A percentile compares a stretch with the other conserved stretches of the same genome.
Conservation (phyloP, 1,139 yeast genomes). For the Candida pseudoviswanathii region DNA sequence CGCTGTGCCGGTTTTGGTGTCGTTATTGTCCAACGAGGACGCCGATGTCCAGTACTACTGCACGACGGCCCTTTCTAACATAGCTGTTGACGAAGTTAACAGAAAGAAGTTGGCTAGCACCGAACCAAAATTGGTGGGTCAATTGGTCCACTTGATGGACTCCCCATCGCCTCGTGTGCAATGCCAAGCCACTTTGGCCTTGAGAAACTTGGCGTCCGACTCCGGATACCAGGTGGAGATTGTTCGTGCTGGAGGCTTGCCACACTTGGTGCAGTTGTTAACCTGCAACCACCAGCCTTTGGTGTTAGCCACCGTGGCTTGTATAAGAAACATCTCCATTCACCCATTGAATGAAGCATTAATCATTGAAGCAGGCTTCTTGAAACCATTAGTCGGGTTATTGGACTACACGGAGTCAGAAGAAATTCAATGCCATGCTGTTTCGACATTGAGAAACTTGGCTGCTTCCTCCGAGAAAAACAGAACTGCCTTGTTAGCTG, state of each 20-base stretch:
- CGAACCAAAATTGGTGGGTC: constrained; percentile 90
- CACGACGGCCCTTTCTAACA: constrained; percentile 94
- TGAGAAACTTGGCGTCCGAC: constrained; percentile 94
- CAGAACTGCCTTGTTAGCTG: constrained; percentile 86
- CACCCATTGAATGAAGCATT: constrained; percentile 95
- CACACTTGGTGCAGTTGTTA: constrained; percentile 83
- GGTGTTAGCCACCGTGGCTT: constrained; percentile 95
- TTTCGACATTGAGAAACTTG: constrained; percentile 89
- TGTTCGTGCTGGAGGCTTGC: constrained; percentile 93
- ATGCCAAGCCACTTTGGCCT: constrained; percentile 96
- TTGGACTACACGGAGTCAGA: constrained; percentile 86
- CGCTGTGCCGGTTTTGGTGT: constrained; percentile 93
- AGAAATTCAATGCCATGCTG: constrained; percentile 97
- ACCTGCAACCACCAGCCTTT: constrained; percentile 91
- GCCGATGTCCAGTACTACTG: constrained; percentile 98
- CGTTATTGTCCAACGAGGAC: constrained; percentile 83
- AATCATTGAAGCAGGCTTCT: constrained; percentile 93
- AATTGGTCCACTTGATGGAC: constrained; percentile 89
- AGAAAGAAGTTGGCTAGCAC: constrained; percentile 87
- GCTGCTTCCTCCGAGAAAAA: constrained; percentile 96
- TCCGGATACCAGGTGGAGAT: constrained; percentile 91
- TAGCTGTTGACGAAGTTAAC: constrained; percentile 93
- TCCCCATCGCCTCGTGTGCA: constrained; percentile 92
- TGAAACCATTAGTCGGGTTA: constrained; percentile 83
- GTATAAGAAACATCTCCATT: constrained; percentile 93